Percentiles rank a stretch among this genome's conserved stretches.
phyloP scores from a whole-genome alignment of 1,139 yeast species.

The Fermentozyma sake region DNA sequence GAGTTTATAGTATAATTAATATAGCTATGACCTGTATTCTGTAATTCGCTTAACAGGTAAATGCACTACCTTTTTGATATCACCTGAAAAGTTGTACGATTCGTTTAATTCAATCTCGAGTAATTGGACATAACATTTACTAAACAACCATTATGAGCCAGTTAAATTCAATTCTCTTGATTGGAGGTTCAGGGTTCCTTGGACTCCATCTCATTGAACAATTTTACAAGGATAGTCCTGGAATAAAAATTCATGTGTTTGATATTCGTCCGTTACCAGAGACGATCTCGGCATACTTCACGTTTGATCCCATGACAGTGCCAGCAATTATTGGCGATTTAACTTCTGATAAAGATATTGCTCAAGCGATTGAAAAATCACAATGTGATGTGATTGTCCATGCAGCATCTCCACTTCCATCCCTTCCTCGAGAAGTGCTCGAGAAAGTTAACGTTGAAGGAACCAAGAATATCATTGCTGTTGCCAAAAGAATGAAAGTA shows the following conservation, averaged over 20 bases:
- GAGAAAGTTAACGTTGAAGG: conserved; percentile 91
- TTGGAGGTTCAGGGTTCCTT: conserved; percentile 94
- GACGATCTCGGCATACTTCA: conserved; percentile 62
- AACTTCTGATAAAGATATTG: conserved; percentile 68
- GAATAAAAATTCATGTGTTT: conserved; percentile 76
- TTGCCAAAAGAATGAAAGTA: conserved; percentile 50
- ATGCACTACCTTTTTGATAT: too few relatives aligned
- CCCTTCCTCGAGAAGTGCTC: conserved; percentile 55
- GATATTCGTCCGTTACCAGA: conserved; percentile 87
- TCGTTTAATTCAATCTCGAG: too few relatives aligned
- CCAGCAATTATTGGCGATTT: conserved; percentile 77
- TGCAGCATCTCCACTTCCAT: conserved; percentile 85
- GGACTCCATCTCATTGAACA: conserved; percentile 90
- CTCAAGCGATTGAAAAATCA: conserved; percentile 53
- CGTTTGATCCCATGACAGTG: conserved; percentile 59
- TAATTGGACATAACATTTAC: background rate
- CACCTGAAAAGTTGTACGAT: too few relatives aligned
- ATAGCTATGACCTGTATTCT: too few relatives aligned
- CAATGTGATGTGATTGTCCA: conserved; percentile 81
- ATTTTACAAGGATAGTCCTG: conserved; percentile 63
- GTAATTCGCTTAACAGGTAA: too few relatives aligned
- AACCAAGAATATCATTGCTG: conserved; percentile 67
- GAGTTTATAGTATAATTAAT: conserved; percentile 15
- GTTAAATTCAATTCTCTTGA: conserved; percentile 63
- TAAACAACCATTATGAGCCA: conserved; percentile 11